A percentile compares a stretch with the other conserved stretches of the same genome.
phyloP scores from a whole-genome alignment of 805 yeast genomes.

The Yarrowia osloensis region DNA sequence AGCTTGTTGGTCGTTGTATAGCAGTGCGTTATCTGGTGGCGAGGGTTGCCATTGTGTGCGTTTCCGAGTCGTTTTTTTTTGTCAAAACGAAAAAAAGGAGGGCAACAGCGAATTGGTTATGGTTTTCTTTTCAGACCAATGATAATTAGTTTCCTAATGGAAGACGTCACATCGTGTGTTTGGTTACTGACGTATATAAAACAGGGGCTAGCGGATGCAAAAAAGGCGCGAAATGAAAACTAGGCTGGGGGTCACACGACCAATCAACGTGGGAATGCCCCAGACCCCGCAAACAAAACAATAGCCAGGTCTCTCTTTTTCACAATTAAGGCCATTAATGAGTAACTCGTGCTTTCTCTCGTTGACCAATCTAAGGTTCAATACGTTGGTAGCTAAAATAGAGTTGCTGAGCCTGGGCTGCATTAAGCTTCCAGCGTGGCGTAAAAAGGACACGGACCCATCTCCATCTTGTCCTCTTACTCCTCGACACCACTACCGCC shows the following conservation, averaged over 20 bases:
- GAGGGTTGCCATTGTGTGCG: neutral
- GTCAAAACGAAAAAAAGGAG: too few relatives aligned
- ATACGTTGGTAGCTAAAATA: slow-evolving; percentile 16
- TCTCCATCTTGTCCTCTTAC: neutral
- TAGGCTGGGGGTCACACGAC: neutral
- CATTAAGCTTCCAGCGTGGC: slow-evolving; percentile 14
- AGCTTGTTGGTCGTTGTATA: neutral
- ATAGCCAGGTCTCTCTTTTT: neutral
- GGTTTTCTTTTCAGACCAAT: neutral
- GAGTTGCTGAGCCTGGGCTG: neutral
- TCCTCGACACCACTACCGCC: slow-evolving; percentile 20
- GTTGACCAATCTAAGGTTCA: slow-evolving; percentile 23
- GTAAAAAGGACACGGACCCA: slow-evolving; percentile 24
- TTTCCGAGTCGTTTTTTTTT: neutral
- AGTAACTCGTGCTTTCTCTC: neutral
- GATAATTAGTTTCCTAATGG: neutral
- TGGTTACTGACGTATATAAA: neutral
- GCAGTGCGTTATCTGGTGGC: neutral
- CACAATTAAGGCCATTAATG: neutral
- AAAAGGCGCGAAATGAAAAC: neutral
- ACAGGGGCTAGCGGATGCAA: neutral
- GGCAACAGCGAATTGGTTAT: neutral
- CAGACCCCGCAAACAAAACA: neutral
- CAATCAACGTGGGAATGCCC: neutral
- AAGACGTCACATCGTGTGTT: neutral